Conservation (phyloP, 1,139 yeast genomes). For the Sugiyamaella sp. region DNA sequence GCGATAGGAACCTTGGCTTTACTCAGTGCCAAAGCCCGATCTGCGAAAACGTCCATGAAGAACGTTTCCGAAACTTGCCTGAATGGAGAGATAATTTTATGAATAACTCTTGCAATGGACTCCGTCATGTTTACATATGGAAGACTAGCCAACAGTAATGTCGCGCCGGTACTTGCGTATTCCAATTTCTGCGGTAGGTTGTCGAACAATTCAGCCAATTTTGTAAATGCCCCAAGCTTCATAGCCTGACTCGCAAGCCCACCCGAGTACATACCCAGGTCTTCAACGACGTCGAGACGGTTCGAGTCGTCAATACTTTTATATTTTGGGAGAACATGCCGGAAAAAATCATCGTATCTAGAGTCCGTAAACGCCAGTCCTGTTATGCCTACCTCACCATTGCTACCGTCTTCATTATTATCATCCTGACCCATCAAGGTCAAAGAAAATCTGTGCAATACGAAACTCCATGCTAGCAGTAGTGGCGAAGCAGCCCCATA, state of each 20-base stretch:
- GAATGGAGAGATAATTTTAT: slow-evolving; percentile 53
- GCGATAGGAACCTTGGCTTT: slow-evolving; percentile 78
- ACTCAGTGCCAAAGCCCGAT: slow-evolving; percentile 58
- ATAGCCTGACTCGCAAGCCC: slow-evolving; percentile 47
- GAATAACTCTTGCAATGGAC: slow-evolving; percentile 54
- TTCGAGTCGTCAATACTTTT: slow-evolving; percentile 23
- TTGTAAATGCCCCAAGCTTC: slow-evolving; percentile 49
- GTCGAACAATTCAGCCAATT: slow-evolving; percentile 48
- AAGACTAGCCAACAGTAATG: slow-evolving; percentile 60
- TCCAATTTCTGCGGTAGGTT: slow-evolving; percentile 50
- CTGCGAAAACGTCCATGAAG: slow-evolving; percentile 58
- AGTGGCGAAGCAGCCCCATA: slow-evolving; percentile 53
- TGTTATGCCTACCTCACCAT: background rate
- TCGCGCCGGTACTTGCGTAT: slow-evolving; percentile 61
- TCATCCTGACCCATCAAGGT: slow-evolving; percentile 49
- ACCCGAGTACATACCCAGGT: slow-evolving; percentile 30
- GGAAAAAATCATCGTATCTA: slow-evolving; percentile 23
- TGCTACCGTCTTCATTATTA: background rate
- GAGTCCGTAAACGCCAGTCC: slow-evolving; percentile 3
- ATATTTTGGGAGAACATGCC: slow-evolving; percentile 37
- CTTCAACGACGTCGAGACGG: slow-evolving; percentile 20
- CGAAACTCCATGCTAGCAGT: slow-evolving; percentile 71
- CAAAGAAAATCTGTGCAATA: slow-evolving; percentile 58
- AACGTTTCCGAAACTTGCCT: slow-evolving; percentile 63
- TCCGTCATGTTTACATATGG: slow-evolving; percentile 66